Conservation (phyloP, 257 asterid genomes). For the Catharanthus roseus region DNA sequence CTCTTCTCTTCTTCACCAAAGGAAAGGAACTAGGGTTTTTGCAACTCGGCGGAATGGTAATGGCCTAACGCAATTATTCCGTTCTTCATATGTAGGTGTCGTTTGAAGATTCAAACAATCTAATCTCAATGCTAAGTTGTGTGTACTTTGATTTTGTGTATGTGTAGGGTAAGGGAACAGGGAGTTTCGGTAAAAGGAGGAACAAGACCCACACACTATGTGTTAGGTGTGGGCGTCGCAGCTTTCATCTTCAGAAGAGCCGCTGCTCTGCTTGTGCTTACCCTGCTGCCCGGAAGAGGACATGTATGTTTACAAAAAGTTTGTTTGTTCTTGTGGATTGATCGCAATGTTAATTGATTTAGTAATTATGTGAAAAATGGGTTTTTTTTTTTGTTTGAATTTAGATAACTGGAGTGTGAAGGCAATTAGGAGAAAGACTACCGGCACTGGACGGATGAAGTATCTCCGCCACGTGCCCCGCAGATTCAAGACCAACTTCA, state of each 20-base stretch:
- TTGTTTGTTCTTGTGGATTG: not conserved
- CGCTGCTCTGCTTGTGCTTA: constrained; percentile 63
- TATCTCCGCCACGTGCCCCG: constrained; percentile 66
- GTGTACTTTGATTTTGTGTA: not conserved
- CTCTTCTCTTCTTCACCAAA: constrained; percentile 15
- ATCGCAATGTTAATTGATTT: not conserved
- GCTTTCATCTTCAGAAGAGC: constrained; percentile 67
- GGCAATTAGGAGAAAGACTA: constrained; percentile 82
- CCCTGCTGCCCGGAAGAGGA: constrained; percentile 64
- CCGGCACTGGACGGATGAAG: constrained; percentile 89
- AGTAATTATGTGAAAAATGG: not conserved
- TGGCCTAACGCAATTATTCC: not conserved
- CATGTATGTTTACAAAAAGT: constrained; percentile 24
- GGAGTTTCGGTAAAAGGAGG: constrained; percentile 61
- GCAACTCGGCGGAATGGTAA: constrained; percentile 32
- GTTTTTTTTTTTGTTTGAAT: not conserved
- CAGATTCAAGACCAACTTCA: constrained; percentile 72
- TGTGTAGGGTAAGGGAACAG: constrained; percentile 58
- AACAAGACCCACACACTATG: constrained; percentile 69
- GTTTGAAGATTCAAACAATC: not conserved
- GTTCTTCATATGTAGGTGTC: not conserved
- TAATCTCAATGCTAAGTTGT: not conserved
- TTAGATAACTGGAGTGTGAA: constrained; percentile 70
- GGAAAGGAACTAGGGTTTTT: constrained; percentile 28
- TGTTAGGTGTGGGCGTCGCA: constrained; percentile 58